Evolutionary conservation across 108 stramenopile species (phyloP), one percentile per base, ranked within the genome.

Genomic region (Skeletonema costatum): DNA sequence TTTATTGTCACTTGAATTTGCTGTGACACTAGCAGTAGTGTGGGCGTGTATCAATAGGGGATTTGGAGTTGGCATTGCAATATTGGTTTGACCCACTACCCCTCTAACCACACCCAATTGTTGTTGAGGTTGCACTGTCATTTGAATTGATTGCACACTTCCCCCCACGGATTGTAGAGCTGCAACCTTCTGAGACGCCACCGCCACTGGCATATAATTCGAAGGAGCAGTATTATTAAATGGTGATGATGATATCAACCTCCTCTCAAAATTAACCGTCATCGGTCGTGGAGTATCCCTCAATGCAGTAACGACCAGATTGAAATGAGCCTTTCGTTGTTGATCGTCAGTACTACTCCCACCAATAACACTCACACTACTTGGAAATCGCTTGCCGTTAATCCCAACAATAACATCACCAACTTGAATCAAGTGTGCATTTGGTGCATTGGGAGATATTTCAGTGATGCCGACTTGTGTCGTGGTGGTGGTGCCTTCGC

Each of bases 341-440:
- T 66, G 39, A 31, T 32, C 31, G 10, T 13, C 7, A 56, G 19
- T 74, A 51, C 5, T 58, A 16, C 9, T n/a, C 8, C 12, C 32
- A 31, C n/a, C 31, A 6, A 0, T 29, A 9, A 13, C 11, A 14
- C 12, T 14, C 10, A 12, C 16, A n/a, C 16, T n/a, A 16, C 9
- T 8, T 30, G 11, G 59, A 32, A 83, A 73, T 60, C 72, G 66
- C 58, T 66, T 83, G 1, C 82, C 76, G 53, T 83, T 77, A 12
- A 83, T 68, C 10, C 82, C 82, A 29, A 76, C 68, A 50, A 83
- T 41, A 14, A 74, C 31, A 74, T 83, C 82, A 41, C 48, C 53
- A 10, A 39, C 38, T 32, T 63, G 59, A 9, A 83, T 7, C 14
- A 77, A 64, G 19, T 69, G 29, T 32, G 35, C 32, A 56, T 77